A percentile compares a stretch with the other conserved stretches of the same genome.
These are phyloP conservation scores for Saccharomyces hybrid DNA, from an alignment of 1,139 yeast species.

Conservation along the genomic window DNA sequence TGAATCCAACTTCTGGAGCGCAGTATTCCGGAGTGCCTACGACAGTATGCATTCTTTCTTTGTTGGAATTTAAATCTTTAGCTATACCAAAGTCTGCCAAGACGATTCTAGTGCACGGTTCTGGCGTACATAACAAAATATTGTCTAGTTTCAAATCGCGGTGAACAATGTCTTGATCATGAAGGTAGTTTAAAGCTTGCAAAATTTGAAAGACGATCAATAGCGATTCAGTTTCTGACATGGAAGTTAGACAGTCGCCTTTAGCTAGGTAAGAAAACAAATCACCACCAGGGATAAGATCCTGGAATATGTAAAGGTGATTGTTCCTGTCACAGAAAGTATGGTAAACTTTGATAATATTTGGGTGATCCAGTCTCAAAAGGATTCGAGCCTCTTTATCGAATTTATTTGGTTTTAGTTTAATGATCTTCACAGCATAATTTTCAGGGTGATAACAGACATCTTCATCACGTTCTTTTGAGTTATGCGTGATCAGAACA, in stretches of 20 bases:
- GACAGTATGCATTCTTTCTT: slow-evolving; percentile 43
- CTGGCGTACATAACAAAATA: slow-evolving; percentile 45
- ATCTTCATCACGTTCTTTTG: neutral
- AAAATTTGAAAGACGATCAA: slow-evolving; percentile 50
- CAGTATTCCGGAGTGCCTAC: slow-evolving; percentile 65
- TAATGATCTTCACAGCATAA: slow-evolving; percentile 49
- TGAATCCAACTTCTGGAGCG: slow-evolving; percentile 57
- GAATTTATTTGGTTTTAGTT: slow-evolving; percentile 29
- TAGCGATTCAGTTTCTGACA: slow-evolving; percentile 49
- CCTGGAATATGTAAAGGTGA: slow-evolving; percentile 44
- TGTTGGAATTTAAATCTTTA: slow-evolving; percentile 32
- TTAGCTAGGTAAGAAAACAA: slow-evolving; percentile 51
- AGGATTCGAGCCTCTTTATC: slow-evolving; percentile 41
- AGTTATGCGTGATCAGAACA: slow-evolving; percentile 31
- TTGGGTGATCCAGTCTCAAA: slow-evolving; percentile 37
- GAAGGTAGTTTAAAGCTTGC: slow-evolving; percentile 48
- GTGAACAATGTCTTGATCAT: slow-evolving; percentile 43
- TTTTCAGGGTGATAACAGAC: slow-evolving; percentile 16
- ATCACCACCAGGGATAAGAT: slow-evolving; percentile 56
- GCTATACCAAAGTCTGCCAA: slow-evolving; percentile 68
- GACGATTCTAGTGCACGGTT: slow-evolving; percentile 44
- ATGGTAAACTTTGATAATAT: slow-evolving; percentile 40
- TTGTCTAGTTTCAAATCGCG: slow-evolving; percentile 55
- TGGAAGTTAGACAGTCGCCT: slow-evolving; percentile 35
- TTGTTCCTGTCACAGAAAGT: slow-evolving; percentile 35